These are phyloP conservation scores for Alternaria infectoria DNA, from an alignment of 2,329 filamentous ascomycete species.

Conservation along the genomic window DNA sequence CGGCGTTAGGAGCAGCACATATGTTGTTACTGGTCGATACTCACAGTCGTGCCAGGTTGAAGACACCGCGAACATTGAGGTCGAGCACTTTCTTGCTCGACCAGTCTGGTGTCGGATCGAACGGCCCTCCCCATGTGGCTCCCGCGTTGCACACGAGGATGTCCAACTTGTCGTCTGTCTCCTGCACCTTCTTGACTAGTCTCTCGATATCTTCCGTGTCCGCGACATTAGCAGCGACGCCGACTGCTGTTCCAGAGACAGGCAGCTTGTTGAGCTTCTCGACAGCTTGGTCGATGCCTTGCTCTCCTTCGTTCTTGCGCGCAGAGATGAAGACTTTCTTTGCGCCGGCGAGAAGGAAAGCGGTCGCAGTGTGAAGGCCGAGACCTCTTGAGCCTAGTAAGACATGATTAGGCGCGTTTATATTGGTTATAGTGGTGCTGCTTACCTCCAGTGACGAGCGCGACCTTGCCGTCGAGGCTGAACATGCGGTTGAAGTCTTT, in stretches of 20 bases:
- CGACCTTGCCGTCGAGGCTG: constrained; percentile 47
- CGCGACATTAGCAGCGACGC: constrained; percentile 48
- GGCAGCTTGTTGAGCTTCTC: constrained; percentile 47
- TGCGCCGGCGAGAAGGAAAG: constrained; percentile 50
- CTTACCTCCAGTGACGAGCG: constrained; percentile 46
- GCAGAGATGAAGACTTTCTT: constrained; percentile 49
- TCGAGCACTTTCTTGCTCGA: constrained; percentile 47
- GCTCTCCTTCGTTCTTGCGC: constrained; percentile 45
- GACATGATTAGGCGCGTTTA: too few relatives aligned
- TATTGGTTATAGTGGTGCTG: neutral
- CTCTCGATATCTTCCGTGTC: constrained; percentile 45
- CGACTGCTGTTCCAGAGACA: constrained; percentile 42
- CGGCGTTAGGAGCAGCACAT: neutral
- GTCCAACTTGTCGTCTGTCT: constrained; percentile 42
- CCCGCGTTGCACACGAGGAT: constrained; percentile 51
- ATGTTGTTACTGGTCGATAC: neutral
- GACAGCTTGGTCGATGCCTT: constrained; percentile 49
- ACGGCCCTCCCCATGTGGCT: constrained; percentile 48
- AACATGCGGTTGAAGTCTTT: constrained; percentile 44
- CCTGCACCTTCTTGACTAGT: constrained; percentile 41
- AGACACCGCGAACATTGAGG: constrained; percentile 50
- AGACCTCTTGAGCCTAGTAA: constrained; percentile 50
- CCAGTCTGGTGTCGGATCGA: constrained; percentile 47
- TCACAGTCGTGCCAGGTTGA: constrained; percentile 48
- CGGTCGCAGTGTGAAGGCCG: constrained; percentile 48